Conservation (phyloP, 352 stramenopile species). For the Globisporangium nunn region DNA sequence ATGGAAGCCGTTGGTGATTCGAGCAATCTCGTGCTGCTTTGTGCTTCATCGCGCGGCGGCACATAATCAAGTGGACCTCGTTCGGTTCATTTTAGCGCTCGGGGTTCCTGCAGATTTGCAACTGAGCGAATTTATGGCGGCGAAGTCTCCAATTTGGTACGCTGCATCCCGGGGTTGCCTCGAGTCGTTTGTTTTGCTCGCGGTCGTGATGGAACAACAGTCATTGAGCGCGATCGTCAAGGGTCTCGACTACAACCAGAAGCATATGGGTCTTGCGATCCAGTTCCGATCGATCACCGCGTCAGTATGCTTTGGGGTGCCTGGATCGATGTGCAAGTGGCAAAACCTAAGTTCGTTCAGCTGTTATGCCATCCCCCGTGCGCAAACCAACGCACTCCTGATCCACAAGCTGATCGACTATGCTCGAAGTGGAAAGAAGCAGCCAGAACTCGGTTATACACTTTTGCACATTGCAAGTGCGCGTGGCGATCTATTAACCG, state of each 20-base stretch:
- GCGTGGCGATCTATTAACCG: constrained; percentile 24
- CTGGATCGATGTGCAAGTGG: constrained; percentile 33
- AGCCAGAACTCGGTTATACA: constrained; percentile 14
- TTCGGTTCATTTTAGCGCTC: constrained; percentile 39
- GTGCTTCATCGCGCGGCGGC: constrained; percentile 43
- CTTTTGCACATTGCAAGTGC: constrained; percentile 38
- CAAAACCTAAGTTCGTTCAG: constrained; percentile 48
- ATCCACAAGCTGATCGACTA: constrained; percentile 54
- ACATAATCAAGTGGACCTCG: constrained; percentile 29
- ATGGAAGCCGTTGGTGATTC: constrained; percentile 41
- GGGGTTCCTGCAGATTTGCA: constrained; percentile 32
- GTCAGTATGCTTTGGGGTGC: constrained; percentile 18
- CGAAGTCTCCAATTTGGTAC: constrained; percentile 37
- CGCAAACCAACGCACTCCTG: constrained; percentile 23
- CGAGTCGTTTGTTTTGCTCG: constrained; percentile 35
- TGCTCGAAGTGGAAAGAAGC: constrained; percentile 17
- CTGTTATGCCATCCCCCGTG: constrained; percentile 29
- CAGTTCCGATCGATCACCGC: constrained; percentile 18
- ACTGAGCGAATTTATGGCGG: constrained; percentile 18
- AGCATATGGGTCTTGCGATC: not conserved
- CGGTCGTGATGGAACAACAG: constrained; percentile 22
- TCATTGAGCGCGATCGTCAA: constrained; percentile 11
- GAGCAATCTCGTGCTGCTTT: constrained; percentile 33
- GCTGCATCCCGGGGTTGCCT: constrained; percentile 34
- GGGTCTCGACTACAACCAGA: constrained; percentile 6